Evolutionary conservation across 2,329 filamentous ascomycete species (phyloP).

Genomic region (Talaromyces sp.): DNA sequence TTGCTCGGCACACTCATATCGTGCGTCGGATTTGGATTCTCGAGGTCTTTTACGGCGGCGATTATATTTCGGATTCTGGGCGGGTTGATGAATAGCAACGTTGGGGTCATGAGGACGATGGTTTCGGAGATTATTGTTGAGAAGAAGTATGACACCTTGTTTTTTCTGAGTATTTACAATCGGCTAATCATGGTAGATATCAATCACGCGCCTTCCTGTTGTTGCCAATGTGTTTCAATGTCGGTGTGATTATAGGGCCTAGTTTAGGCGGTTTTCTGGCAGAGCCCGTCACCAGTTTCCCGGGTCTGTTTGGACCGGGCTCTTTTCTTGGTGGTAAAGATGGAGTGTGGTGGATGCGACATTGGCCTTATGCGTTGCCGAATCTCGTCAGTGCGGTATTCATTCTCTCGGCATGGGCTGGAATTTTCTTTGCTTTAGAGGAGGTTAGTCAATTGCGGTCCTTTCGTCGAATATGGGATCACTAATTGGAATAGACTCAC

Average conservation of each 20-base stretch:
- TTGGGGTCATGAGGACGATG: conserved; percentile 72
- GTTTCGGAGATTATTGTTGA: conserved; percentile 69
- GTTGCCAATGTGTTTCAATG: conserved; percentile 67
- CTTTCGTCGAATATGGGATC: neutral
- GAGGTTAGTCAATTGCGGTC: conserved; percentile 46
- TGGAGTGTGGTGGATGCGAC: conserved; percentile 62
- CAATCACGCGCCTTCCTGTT: conserved; percentile 57
- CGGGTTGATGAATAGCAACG: conserved; percentile 68
- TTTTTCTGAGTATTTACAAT: neutral
- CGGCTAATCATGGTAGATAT: conserved; percentile 29
- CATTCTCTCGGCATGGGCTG: conserved; percentile 53
- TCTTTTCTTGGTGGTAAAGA: conserved; percentile 55
- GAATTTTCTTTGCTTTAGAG: conserved; percentile 63
- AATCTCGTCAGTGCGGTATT: conserved; percentile 64
- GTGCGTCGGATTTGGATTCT: conserved; percentile 67
- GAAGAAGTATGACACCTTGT: conserved; percentile 53
- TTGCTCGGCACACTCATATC: conserved; percentile 66
- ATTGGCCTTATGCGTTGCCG: conserved; percentile 67
- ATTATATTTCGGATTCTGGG: conserved; percentile 65
- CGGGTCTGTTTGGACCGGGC: conserved; percentile 59
- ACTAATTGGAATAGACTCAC: conserved; percentile 29
- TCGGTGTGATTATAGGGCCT: conserved; percentile 59
- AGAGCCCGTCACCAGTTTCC: conserved; percentile 62
- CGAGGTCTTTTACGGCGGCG: conserved; percentile 59
- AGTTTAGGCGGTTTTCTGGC: conserved; percentile 64